Conservation (phyloP, 768 basidiomycete species). For the Lactarius evosmus region DNA sequence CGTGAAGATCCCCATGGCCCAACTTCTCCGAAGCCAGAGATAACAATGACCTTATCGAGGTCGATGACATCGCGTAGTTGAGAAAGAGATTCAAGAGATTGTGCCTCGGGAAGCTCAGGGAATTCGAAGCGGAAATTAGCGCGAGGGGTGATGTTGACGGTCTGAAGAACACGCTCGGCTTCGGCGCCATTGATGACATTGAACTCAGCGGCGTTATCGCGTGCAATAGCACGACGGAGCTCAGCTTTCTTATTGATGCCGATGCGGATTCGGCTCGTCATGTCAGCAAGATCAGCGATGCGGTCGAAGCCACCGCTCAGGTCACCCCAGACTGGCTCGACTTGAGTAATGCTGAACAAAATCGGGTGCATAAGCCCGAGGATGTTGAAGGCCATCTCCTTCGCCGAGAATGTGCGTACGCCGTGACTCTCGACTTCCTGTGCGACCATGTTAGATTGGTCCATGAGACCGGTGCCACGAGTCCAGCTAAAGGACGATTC, state of each 20-base stretch:
- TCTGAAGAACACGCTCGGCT: conserved; percentile 89
- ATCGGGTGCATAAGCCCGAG: conserved; percentile 99
- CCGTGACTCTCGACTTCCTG: conserved; percentile 91
- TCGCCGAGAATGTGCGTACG: conserved; percentile 96
- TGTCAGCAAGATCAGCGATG: conserved; percentile 89
- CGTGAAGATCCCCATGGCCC: conserved; percentile 98
- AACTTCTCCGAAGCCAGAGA: conserved; percentile 96
- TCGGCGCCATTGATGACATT: conserved; percentile 85
- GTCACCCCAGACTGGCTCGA: conserved; percentile 99
- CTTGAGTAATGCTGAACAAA: conserved; percentile 98
- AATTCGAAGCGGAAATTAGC: conserved; percentile 98
- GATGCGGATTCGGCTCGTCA: conserved; percentile 81
- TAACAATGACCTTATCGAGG: conserved; percentile 91
- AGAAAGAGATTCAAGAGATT: conserved; percentile 68
- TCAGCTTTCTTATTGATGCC: conserved; percentile 84
- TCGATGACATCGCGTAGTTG: conserved; percentile 87
- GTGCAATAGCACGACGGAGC: conserved; percentile 87
- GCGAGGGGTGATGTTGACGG: conserved; percentile 88
- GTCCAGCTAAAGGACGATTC: conserved; percentile 67
- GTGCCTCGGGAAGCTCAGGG: conserved; percentile 74
- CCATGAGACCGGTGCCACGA: conserved; percentile 97
- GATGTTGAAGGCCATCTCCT: conserved; percentile 99
- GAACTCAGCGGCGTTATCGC: conserved; percentile 96
- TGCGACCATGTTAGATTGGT: conserved; percentile 89
- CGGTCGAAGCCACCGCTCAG: conserved; percentile 98